These are phyloP conservation scores for Rubroboletus satanas DNA, from an alignment of 768 basidiomycete species.

Conservation along the genomic window DNA sequence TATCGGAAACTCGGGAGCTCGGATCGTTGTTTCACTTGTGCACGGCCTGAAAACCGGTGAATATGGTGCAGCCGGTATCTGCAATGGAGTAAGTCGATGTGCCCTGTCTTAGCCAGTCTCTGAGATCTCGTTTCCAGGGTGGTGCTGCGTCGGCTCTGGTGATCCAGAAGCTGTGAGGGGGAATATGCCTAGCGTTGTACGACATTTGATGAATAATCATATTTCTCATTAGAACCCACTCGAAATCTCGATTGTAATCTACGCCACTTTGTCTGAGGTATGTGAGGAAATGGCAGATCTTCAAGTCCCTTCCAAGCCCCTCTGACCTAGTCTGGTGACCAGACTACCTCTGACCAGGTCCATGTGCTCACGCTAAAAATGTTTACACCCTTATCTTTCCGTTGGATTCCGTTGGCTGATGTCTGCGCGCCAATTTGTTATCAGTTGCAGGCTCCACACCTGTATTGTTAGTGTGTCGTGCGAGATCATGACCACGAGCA, in stretches of 20 bases:
- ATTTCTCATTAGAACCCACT: constrained; percentile 5
- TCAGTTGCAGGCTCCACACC: constrained; percentile 4
- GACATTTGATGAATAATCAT: constrained; percentile 17
- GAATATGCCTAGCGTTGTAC: constrained; percentile 13
- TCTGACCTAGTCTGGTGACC: not conserved
- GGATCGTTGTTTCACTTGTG: constrained; percentile 89
- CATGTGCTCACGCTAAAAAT: constrained; percentile 11
- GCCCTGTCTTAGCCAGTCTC: constrained; percentile 4
- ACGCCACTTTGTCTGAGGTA: constrained; percentile 6
- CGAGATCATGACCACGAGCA: constrained; percentile 7
- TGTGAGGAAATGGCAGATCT: constrained; percentile 12
- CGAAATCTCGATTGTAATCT: constrained; percentile 1
- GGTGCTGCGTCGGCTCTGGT: constrained; percentile 90
- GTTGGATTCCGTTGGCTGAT: not conserved
- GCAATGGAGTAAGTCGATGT: constrained; percentile 78
- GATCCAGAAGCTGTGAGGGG: constrained; percentile 73
- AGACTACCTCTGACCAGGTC: not conserved
- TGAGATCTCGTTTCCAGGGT: constrained; percentile 49
- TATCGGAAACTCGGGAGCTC: constrained; percentile 92
- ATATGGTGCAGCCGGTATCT: constrained; percentile 94
- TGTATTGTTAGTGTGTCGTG: not conserved
- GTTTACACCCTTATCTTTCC: constrained; percentile 17
- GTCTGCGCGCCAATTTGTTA: constrained; percentile 1
- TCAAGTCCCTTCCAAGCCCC: not conserved
- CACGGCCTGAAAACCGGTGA: constrained; percentile 90